phyloP scores from a whole-genome alignment of 2,329 filamentous ascomycete genomes.

The Colletotrichum coccodes region DNA sequence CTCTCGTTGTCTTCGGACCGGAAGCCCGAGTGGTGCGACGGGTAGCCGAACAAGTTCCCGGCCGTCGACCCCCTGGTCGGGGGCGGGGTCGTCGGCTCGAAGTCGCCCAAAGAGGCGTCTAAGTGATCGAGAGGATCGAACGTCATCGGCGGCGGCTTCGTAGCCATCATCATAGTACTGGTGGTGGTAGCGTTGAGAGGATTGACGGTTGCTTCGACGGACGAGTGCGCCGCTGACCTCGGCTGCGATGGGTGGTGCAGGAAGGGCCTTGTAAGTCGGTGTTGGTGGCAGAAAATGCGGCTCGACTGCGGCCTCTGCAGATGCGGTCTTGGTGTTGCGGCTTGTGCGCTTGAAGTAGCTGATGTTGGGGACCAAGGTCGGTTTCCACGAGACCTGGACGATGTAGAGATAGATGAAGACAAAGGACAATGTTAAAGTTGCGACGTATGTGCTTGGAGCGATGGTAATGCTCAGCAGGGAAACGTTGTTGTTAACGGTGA shows the following conservation, averaged over 20 bases:
- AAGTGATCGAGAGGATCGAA: constrained; percentile 52
- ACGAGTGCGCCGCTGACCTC: constrained; percentile 29
- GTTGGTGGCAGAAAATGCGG: constrained; percentile 24
- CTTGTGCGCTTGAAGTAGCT: constrained; percentile 35
- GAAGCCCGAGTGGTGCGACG: constrained; percentile 54
- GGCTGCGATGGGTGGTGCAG: constrained; percentile 29
- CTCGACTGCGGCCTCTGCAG: constrained; percentile 29
- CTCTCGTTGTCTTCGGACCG: constrained; percentile 50
- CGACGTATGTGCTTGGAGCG: constrained; percentile 67
- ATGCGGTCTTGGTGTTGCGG: constrained; percentile 34
- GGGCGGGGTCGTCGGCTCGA: constrained; percentile 58
- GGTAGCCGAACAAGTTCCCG: constrained; percentile 48
- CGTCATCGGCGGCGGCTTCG: constrained; percentile 36
- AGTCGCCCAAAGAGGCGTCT: constrained; percentile 65
- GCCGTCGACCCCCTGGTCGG: constrained; percentile 36
- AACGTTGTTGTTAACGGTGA: constrained; percentile 71
- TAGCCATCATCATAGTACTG: constrained; percentile 36
- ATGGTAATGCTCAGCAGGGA: constrained; percentile 68
- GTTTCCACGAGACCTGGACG: constrained; percentile 41
- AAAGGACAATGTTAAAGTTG: constrained; percentile 59
- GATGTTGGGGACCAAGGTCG: constrained; percentile 34
- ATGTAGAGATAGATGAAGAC: constrained; percentile 63
- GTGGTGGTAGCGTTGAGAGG: constrained; percentile 7
- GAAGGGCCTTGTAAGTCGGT: constrained; percentile 32
- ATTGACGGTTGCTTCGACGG: constrained; percentile 19